Evolutionary conservation across 495 filamentous ascomycete species (phyloP).

Genomic region (Neurospora sp.): DNA sequence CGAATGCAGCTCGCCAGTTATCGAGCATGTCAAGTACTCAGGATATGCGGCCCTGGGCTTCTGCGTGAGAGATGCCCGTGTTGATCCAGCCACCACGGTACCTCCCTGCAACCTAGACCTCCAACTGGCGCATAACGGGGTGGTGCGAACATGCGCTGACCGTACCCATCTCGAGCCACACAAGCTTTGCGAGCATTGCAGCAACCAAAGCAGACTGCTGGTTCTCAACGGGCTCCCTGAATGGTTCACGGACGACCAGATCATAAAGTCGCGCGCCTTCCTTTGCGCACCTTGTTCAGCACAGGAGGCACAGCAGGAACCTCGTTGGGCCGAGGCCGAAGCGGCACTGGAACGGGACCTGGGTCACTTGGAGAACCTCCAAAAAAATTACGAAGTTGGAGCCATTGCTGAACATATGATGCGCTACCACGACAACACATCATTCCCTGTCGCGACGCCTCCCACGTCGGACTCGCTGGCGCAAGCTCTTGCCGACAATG

Average conservation of each 20-base stretch:
- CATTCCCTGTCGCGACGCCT: neutral
- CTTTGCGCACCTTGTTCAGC: neutral
- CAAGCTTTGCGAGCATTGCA: neutral
- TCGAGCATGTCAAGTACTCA: neutral
- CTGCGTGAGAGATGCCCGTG: neutral
- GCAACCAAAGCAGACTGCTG: neutral
- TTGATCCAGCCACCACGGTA: neutral
- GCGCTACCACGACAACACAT: neutral
- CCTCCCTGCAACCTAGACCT: neutral
- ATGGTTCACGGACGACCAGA: neutral
- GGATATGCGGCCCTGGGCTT: neutral
- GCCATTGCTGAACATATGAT: neutral
- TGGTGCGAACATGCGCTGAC: neutral
- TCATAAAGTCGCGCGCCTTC: neutral
- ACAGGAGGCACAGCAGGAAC: neutral
- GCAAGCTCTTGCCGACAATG: neutral
- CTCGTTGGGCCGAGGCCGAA: neutral
- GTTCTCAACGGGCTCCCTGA: neutral
- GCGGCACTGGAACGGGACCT: neutral
- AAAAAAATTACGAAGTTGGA: neutral
- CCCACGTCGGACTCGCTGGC: neutral
- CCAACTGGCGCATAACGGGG: neutral
- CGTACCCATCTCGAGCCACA: neutral
- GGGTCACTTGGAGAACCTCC: too few relatives aligned
- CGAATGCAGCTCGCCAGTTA: neutral